Evolutionary conservation across 306 rosid species (phyloP).

Genomic region (Cicer chorassanicum): DNA sequence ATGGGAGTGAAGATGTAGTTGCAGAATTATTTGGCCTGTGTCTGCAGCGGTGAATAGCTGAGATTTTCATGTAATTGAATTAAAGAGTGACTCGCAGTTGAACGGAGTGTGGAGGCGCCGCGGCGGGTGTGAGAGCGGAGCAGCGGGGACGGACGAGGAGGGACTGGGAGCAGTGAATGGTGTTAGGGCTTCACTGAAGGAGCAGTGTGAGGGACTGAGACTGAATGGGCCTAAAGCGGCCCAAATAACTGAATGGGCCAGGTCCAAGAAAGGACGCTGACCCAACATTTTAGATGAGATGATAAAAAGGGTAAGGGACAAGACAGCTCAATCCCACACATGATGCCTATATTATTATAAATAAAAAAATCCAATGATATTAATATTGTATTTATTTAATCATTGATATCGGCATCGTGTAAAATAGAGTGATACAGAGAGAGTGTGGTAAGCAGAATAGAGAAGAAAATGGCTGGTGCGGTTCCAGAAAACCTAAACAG

Average conservation of each 20-base stretch:
- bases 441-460: not conserved
- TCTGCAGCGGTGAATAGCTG: slow-evolving; percentile 37
- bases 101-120: too few relatives aligned
- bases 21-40: slow-evolving; percentile 15
- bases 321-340: slow-evolving; percentile 47
- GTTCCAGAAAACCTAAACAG: slow-evolving; percentile 68
- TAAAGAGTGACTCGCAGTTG: not conserved
- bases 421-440: not conserved
- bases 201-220: too few relatives aligned
- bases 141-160: too few relatives aligned
- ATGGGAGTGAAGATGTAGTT: slow-evolving; percentile 52
- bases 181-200: too few relatives aligned
- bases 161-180: too few relatives aligned
- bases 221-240: too few relatives aligned
- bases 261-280: not conserved
- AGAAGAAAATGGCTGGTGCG: slow-evolving; percentile 48
- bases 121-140: too few relatives aligned
- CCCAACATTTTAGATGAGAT: not conserved
- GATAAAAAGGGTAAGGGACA: slow-evolving; percentile 1
- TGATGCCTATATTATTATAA: too few relatives aligned
- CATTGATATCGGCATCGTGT: not conserved
- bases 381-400: not conserved
- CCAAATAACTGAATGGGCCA: not conserved
- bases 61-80: slow-evolving; percentile 50
- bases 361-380: too few relatives aligned